Evolutionary conservation across 768 basidiomycete genomes (phyloP).

Genomic region (Pleurotus citrinopileatus): DNA sequence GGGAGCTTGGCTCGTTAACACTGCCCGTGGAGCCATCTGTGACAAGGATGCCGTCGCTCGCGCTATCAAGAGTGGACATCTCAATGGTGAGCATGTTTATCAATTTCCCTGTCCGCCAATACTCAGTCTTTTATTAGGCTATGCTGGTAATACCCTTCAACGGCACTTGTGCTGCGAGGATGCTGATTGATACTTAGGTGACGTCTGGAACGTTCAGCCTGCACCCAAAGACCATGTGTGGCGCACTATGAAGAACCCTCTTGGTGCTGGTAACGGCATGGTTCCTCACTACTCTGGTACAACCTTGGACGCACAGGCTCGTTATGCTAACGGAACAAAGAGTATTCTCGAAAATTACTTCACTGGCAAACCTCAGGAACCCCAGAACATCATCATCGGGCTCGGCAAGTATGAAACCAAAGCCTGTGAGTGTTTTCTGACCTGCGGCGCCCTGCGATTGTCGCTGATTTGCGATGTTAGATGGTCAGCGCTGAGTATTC

Average conservation of each 20-base stretch:
- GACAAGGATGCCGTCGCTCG: constrained; percentile 77
- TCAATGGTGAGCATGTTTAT: constrained; percentile 34
- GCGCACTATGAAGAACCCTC: constrained; percentile 78
- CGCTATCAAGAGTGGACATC: constrained; percentile 73
- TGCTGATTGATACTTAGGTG: constrained; percentile 28
- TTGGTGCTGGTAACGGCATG: constrained; percentile 87
- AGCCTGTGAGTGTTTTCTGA: constrained; percentile 33
- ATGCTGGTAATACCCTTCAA: background rate
- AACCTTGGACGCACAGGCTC: constrained; percentile 84
- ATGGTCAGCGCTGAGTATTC: constrained; percentile 46
- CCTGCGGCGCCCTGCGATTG: background rate
- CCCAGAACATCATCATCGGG: constrained; percentile 79
- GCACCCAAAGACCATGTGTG: constrained; percentile 84
- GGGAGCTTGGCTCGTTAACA: constrained; percentile 91
- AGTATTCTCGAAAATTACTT: constrained; percentile 74
- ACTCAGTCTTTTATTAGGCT: background rate
- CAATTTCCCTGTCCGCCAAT: background rate
- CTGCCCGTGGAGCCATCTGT: constrained; percentile 89
- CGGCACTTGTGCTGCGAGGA: too few species aligned
- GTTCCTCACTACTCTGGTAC: constrained; percentile 87
- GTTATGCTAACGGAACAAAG: constrained; percentile 75
- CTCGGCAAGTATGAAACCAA: constrained; percentile 52
- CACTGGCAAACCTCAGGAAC: constrained; percentile 60
- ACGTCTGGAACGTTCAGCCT: constrained; percentile 89
- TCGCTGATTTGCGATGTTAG: constrained; percentile 23